These are phyloP conservation scores for Trapa incisa DNA, from an alignment of 345 rosid genomes.

Conservation along the genomic window DNA sequence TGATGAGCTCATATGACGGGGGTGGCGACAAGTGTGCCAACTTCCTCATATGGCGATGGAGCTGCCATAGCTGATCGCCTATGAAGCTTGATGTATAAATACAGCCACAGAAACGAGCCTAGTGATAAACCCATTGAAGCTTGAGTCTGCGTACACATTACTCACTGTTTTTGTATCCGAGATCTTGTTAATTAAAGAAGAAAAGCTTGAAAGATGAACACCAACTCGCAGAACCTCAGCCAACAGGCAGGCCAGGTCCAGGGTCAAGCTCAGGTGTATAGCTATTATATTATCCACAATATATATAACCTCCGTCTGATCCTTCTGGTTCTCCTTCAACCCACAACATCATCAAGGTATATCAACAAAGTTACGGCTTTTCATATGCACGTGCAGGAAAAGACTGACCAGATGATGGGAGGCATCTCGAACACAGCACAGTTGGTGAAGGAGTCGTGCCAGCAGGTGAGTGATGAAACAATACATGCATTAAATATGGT, in stretches of 20 bases:
- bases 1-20: neutral
- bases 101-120: neutral
- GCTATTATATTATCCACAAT: too few species aligned
- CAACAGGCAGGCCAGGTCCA: constrained; percentile 10
- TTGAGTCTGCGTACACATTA: too few species aligned
- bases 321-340: too few species aligned
- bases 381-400: constrained; percentile 15
- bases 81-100: neutral
- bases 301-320: too few species aligned
- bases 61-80: neutral
- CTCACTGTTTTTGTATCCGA: too few species aligned
- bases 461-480: neutral
- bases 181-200: neutral
- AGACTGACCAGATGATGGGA: constrained; percentile 13
- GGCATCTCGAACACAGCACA: constrained; percentile 13
- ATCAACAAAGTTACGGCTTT: too few species aligned
- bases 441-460: constrained; percentile 19
- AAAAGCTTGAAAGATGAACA: neutral
- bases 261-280: constrained; percentile 22
- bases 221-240: neutral
- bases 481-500: too few species aligned
- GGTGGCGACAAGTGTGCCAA: neutral
- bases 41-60: too few species aligned
- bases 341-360: too few species aligned
- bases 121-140: too few species aligned